Evolutionary conservation across 306 rosid species (phyloP), one percentile per base, ranked within the genome.

Genomic region (Rosa multiflora): DNA sequence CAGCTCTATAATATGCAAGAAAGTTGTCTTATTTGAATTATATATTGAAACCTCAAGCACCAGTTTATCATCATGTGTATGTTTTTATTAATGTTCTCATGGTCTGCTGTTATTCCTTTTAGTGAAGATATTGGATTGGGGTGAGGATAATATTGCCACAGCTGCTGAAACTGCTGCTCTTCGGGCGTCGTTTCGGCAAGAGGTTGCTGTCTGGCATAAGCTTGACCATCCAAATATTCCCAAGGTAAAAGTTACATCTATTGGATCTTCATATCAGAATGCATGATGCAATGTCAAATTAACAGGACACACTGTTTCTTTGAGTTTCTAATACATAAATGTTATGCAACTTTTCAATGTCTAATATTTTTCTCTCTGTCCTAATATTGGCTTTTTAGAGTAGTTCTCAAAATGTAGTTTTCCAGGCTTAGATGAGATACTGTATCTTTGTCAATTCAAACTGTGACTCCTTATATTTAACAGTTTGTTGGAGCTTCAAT

Each of bases 401-500:
- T 53, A 8, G 40, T 23, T 75, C 15, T 59, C 13, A 23, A 43
- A 56, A 1, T 61, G 59, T 8, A 3, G 0, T 11, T 20, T 46
- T 26, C 29, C 49, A 58, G 48, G 76, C 46, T 43, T 43, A 55
- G 9, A 58, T 70, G 32, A 70, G 32, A 44, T 35, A 67, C 47
- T 32, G 4, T 72, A 5, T 48, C 23, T 42, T 40, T 40, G 44
- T 14, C 18, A 37, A 18, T 64, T 63, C 61, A 35, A 29, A 61
- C 67, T 48, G 47, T 12, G 39, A 35, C 23, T 10, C 13, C 29
- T 32, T 59, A 2, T 61, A 37, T 74, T 35, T 35, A 72, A 61
- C 83, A 94, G 98, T 94, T 94, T 87, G 77, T 90, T 20, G 97
- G 98, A 82, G 97, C 98, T 81, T 92, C 98, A 67, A 89, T 94